A percentile compares a stretch with the other conserved stretches of the same genome.
These are phyloP conservation scores for Paramecium biaurelia DNA, from an alignment of 73 alveolate genomes.

Conservation along the genomic window DNA sequence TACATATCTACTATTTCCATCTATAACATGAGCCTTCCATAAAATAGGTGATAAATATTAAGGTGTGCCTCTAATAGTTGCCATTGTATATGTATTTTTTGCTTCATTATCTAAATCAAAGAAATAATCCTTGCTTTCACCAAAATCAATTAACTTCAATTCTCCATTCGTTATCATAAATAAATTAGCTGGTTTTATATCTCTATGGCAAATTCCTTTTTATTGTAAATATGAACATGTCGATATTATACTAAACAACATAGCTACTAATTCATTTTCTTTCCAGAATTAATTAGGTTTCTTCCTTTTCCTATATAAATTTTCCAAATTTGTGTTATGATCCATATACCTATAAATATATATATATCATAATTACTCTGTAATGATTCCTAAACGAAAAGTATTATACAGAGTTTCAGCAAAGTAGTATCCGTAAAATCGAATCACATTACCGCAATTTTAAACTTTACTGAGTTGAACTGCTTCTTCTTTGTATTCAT, in stretches of 20 bases:
- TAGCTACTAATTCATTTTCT: conserved; percentile 83
- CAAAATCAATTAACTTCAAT: conserved; percentile 94
- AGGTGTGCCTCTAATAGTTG: conserved; percentile 98
- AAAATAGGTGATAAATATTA: conserved; percentile 91
- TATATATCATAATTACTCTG: conserved; percentile 65
- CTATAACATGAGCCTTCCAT: conserved; percentile 96
- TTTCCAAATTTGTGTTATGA: conserved; percentile 87
- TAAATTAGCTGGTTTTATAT: conserved; percentile 93
- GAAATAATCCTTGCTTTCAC: conserved; percentile 94
- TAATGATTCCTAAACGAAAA: conserved; percentile 90
- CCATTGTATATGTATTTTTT: conserved; percentile 81
- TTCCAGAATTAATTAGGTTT: conserved; percentile 79
- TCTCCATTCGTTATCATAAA: conserved; percentile 85
- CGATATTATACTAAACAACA: conserved; percentile 85
- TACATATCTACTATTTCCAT: conserved; percentile 90
- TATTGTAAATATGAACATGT: conserved; percentile 85
- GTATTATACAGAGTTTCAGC: conserved; percentile 94
- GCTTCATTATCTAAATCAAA: conserved; percentile 92
- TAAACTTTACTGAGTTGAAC: conserved; percentile 90
- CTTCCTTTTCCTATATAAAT: conserved; percentile 90
- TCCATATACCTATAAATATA: conserved; percentile 74
- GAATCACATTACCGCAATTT: conserved; percentile 92
- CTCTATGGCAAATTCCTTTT: conserved; percentile 94
- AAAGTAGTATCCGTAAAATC: conserved; percentile 93
- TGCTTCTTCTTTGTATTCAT: conserved; percentile 98